A percentile compares a stretch with the other conserved stretches of the same genome.
Evolutionary conservation across 306 rosid genomes (phyloP).

Genomic region (Lupinus albus): DNA sequence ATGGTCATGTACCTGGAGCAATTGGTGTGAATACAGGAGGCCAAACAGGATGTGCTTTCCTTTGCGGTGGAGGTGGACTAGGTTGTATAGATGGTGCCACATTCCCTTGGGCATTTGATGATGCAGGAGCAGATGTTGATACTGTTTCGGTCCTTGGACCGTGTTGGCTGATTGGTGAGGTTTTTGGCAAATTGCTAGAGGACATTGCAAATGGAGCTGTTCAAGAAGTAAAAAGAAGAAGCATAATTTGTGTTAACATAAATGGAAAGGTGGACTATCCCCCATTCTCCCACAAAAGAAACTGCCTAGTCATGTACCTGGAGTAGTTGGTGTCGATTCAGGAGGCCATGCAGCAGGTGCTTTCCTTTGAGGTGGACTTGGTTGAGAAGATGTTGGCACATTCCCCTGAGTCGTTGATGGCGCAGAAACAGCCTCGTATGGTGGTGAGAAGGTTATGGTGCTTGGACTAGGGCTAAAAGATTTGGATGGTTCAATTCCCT

Average conservation of each 20-base stretch:
- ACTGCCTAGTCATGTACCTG: constrained; percentile 44
- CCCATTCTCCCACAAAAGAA: background rate
- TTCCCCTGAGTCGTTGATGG: constrained; percentile 49
- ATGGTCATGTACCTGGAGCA: constrained; percentile 54
- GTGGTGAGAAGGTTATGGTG: constrained; percentile 44
- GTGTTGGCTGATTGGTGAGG: constrained; percentile 49
- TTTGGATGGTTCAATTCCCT: constrained; percentile 51
- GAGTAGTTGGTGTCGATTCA: constrained; percentile 49
- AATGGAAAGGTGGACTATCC: constrained; percentile 27
- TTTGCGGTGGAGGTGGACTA: constrained; percentile 28
- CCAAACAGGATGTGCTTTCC: constrained; percentile 29
- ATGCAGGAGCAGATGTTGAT: constrained; percentile 50
- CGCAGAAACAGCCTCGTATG: constrained; percentile 43
- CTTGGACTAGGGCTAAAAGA: constrained; percentile 59
- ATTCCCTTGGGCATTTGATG: constrained; percentile 47
- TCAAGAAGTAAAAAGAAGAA: constrained; percentile 19
- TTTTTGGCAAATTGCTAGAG: constrained; percentile 42
- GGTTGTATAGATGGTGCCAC: constrained; percentile 27
- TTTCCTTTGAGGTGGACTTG: constrained; percentile 30
- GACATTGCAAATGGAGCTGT: constrained; percentile 48
- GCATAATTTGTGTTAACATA: constrained; percentile 8
- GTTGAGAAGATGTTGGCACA: constrained; percentile 33
- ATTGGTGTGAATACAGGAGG: constrained; percentile 46
- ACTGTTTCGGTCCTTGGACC: constrained; percentile 45
- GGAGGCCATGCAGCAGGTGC: constrained; percentile 32